Evolutionary conservation across 2,329 filamentous ascomycete genomes (phyloP).

Genomic region (Pseudocercospora cruenta): DNA sequence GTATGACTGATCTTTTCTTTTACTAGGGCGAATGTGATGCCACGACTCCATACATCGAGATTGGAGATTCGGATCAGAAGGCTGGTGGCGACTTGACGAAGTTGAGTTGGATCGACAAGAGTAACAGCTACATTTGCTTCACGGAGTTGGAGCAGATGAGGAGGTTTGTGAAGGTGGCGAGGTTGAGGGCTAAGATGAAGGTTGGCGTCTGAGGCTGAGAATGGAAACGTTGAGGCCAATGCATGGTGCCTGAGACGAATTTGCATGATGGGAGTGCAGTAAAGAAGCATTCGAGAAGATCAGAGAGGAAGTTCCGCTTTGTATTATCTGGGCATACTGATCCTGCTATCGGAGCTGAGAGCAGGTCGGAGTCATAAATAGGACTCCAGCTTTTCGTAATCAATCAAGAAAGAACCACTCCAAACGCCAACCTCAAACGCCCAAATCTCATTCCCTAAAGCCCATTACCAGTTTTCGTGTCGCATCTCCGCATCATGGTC

Average conservation of each 20-base stretch:
- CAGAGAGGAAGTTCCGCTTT: neutral
- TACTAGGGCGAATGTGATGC: constrained; percentile 28
- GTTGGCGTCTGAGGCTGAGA: neutral
- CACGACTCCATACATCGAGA: constrained; percentile 17
- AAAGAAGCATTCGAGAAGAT: neutral
- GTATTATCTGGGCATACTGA: neutral
- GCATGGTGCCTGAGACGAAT: neutral
- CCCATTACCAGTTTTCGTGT: neutral
- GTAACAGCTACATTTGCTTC: constrained; percentile 35
- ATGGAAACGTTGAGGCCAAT: neutral
- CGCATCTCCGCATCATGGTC: neutral
- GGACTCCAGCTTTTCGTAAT: neutral
- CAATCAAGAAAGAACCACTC: neutral
- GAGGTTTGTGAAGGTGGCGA: constrained; percentile 25
- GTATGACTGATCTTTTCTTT: too few species aligned
- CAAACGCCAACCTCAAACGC: neutral
- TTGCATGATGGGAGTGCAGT: neutral
- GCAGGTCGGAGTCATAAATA: neutral
- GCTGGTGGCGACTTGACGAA: constrained; percentile 27
- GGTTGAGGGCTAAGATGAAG: constrained; percentile 14
- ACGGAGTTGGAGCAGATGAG: constrained; percentile 21
- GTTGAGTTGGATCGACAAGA: constrained; percentile 29
- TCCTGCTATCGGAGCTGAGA: neutral
- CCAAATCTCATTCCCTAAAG: neutral
- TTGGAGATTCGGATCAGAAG: constrained; percentile 19